Conservation (phyloP, 2,329 filamentous ascomycete species). For the Amauroascus verrucosus region DNA sequence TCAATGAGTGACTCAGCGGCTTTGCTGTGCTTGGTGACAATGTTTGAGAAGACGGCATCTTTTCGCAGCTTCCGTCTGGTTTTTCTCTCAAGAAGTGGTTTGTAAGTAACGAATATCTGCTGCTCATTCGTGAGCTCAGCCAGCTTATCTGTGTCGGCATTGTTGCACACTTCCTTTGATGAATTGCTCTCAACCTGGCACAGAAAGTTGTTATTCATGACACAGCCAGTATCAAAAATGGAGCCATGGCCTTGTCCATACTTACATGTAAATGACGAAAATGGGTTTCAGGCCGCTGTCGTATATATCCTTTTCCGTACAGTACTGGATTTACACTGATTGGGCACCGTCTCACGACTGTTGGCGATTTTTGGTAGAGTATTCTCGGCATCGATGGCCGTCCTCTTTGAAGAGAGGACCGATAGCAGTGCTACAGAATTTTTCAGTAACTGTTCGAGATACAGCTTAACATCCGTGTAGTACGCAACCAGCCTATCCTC, state of each 20-base stretch:
- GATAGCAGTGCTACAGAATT: not conserved
- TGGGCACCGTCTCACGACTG: not conserved
- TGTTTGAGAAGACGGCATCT: not conserved
- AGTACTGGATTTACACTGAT: not conserved
- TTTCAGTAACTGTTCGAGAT: not conserved
- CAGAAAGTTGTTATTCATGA: not conserved
- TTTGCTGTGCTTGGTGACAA: not conserved
- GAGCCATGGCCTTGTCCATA: too few relatives aligned
- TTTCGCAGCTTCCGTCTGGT: not conserved
- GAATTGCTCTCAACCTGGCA: not conserved
- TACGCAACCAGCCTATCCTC: not conserved
- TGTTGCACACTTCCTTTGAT: not conserved
- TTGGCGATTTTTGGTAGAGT: not conserved
- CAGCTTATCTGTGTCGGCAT: not conserved
- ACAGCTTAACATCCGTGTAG: not conserved
- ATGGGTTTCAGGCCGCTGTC: not conserved
- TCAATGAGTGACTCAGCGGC: not conserved
- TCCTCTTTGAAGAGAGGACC: not conserved
- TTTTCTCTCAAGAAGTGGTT: not conserved
- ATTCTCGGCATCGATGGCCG: not conserved
- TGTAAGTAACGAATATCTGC: constrained; percentile 3
- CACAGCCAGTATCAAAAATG: not conserved
- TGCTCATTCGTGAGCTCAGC: not conserved
- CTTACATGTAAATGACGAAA: not conserved
- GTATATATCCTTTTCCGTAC: not conserved